Evolutionary conservation across 2,329 filamentous ascomycete genomes (phyloP).

Genomic region (Mycosphaerella arachidis): DNA sequence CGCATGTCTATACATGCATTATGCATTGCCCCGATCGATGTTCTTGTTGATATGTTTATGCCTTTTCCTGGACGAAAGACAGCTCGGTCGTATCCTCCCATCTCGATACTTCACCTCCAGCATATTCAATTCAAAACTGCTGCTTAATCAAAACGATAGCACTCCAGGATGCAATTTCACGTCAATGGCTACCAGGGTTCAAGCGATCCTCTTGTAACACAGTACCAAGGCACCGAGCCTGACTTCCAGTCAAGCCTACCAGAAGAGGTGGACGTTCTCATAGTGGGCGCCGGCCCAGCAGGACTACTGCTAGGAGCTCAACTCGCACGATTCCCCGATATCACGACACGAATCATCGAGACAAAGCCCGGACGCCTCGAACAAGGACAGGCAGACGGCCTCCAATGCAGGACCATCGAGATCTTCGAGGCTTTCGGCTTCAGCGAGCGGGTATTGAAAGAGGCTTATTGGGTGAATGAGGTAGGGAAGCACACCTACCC

Average conservation of each 20-base stretch:
- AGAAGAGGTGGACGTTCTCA: constrained; percentile 43
- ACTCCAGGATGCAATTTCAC: constrained; percentile 31
- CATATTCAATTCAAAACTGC: neutral
- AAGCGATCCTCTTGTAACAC: constrained; percentile 29
- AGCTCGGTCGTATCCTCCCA: neutral
- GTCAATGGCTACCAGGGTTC: constrained; percentile 34
- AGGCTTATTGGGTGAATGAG: constrained; percentile 63
- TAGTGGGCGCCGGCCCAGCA: constrained; percentile 49
- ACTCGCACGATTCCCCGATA: constrained; percentile 45
- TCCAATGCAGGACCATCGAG: constrained; percentile 64
- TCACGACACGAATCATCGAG: constrained; percentile 47
- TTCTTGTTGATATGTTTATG: neutral
- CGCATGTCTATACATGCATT: neutral
- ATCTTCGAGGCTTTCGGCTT: constrained; percentile 71
- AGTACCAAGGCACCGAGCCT: constrained; percentile 25
- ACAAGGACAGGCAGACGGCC: constrained; percentile 48
- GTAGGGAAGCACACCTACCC: neutral
- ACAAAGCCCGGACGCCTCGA: constrained; percentile 29
- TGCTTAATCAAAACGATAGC: neutral
- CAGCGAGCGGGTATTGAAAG: constrained; percentile 59
- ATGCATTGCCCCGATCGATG: neutral
- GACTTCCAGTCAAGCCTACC: constrained; percentile 32
- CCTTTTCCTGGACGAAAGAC: neutral
- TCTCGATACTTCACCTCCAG: neutral
- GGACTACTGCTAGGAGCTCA: constrained; percentile 48